Conservation (phyloP, 345 rosid genomes). For the Hibiscus trionum region DNA sequence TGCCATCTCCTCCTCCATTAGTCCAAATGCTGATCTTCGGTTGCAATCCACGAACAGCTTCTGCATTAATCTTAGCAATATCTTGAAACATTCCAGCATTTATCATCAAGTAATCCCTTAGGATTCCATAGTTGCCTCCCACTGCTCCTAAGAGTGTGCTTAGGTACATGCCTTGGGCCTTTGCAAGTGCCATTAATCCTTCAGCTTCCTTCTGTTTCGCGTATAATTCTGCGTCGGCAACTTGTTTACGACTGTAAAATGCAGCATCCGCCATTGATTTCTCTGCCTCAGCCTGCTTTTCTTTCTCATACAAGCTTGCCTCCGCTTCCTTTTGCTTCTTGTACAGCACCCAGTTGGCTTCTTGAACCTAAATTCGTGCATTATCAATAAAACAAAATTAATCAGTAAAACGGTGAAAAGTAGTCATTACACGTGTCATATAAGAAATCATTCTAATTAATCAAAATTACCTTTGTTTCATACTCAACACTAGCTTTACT, state of each 20-base stretch:
- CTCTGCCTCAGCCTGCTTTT: slow-evolving; percentile 55
- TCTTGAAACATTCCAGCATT: neutral
- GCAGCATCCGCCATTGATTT: slow-evolving; percentile 23
- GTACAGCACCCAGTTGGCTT: slow-evolving; percentile 56
- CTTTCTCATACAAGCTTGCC: slow-evolving; percentile 38
- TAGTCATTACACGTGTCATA: neutral
- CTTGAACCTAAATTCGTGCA: slow-evolving; percentile 34
- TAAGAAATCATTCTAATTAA: neutral
- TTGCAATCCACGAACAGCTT: neutral
- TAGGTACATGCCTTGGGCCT: neutral
- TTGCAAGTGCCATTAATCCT: neutral
- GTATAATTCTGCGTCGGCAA: neutral
- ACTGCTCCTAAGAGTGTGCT: neutral
- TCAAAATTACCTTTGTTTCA: neutral
- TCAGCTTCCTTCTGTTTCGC: neutral
- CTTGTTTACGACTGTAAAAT: neutral
- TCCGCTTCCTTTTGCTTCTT: slow-evolving; percentile 60
- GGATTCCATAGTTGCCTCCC: neutral
- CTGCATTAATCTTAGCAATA: neutral
- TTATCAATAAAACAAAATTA: too few relatives aligned
- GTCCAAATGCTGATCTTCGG: neutral
- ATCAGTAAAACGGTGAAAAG: too few relatives aligned
- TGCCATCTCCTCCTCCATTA: neutral
- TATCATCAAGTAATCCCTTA: neutral
- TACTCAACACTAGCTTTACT: neutral